Percentiles rank a stretch among this genome's conserved stretches.
phyloP scores from a whole-genome alignment of 2,329 filamentous ascomycete genomes.

The Fusarium begoniae region DNA sequence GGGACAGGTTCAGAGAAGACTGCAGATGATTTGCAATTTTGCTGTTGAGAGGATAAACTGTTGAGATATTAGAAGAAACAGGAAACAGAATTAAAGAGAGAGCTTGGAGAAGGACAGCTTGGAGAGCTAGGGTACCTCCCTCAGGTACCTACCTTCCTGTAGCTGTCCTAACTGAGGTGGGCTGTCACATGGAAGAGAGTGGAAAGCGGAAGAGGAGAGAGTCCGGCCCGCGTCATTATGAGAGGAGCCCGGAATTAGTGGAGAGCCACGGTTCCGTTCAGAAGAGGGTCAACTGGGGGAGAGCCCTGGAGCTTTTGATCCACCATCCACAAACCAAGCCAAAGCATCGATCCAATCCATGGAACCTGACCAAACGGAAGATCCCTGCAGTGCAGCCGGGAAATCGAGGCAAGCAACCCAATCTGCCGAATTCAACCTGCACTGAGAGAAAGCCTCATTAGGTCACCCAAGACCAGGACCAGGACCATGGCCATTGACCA shows the following conservation, averaged over 20 bases:
- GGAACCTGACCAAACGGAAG: neutral
- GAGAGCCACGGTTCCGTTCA: neutral
- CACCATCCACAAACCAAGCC: slow-evolving; percentile 4
- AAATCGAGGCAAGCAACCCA: neutral
- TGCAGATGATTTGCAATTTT: neutral
- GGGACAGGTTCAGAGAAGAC: neutral
- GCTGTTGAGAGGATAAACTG: slow-evolving; percentile 3
- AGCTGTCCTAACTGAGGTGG: neutral
- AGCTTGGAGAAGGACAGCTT: slow-evolving; percentile 2
- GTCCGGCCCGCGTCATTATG: slow-evolving; percentile 25
- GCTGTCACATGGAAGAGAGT: slow-evolving; percentile 36
- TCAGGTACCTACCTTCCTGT: neutral
- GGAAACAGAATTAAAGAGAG: neutral
- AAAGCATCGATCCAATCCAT: neutral
- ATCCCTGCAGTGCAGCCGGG: slow-evolving; percentile 28
- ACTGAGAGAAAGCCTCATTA: neutral
- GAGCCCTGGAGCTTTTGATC: slow-evolving; percentile 7
- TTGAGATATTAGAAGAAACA: neutral
- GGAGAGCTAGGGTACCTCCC: slow-evolving; percentile 9
- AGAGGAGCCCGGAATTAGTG: slow-evolving; percentile 8
- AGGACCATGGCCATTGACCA: neutral
- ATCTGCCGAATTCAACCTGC: neutral
- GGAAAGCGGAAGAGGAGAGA: slow-evolving; percentile 31
- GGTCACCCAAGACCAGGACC: neutral
- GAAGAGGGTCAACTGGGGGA: slow-evolving; percentile 2